Base-by-base conservation (phyloP, 208 protist genomes). In the Acanthamoeba divionensis region DNA sequence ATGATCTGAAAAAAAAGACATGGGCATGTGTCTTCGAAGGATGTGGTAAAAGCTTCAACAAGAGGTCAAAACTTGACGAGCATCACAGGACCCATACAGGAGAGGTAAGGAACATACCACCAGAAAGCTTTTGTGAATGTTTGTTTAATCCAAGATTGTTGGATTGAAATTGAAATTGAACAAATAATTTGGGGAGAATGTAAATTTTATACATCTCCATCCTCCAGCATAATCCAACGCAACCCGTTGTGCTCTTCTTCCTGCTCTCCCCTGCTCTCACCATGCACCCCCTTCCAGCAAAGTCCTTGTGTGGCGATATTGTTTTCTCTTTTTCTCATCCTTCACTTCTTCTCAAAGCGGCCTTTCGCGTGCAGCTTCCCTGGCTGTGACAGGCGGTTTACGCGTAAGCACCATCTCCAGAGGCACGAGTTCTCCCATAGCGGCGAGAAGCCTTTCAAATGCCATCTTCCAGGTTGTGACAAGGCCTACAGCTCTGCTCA, bases 1-100 rank as follows among this genome's bases (percentile, higher is more conserved):
- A 57, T 15, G 52, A n/a, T 57, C 52, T 57, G 52, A 71, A 71
- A 13, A 12, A 29, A 71, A 71, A 24, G 36, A 13, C 48, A 0
- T 82, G 13, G 29, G 41, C 29, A 9, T 82, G 71, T 26, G 44
- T 36, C 29, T 82, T 82, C 33, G 71, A 7, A 50, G 71, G 71
- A 15, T 82, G 71, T 50, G 45, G 24, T 26, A 82, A 82, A 50
- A 9, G 71, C 24, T 82, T 82, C 71, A 82, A 82, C 29, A 41
- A 50, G 6, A 33, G 60, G 24, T 41, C 29, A 24, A 82, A 82
- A 26, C 71, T 82, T 5, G 71, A n/a, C 5, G 45, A 82, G 10
- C 71, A 82, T 50, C 31, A 45, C 8, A 41, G 71, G 47, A 57
- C 71, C 10, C 71, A 82, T 50, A 82, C 71, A 41, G 71, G 71